These are phyloP conservation scores for Encephalitozoon hellem DNA, from an alignment of 371 early-diverging fungal genomes.

Conservation along the genomic window DNA sequence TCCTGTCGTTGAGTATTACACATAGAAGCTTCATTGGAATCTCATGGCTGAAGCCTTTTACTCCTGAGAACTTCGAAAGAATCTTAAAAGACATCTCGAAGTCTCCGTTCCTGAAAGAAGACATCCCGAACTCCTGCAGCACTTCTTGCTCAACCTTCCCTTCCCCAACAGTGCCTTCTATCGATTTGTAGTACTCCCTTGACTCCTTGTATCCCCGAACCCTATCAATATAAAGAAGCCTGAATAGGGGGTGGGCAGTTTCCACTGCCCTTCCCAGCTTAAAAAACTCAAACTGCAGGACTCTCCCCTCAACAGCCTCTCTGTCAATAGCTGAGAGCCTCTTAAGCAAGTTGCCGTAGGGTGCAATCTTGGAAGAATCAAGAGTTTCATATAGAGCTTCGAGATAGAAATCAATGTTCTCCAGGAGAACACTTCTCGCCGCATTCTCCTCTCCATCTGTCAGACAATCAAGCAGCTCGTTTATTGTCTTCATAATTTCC, in stretches of 20 bases:
- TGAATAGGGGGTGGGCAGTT: conserved; percentile 13
- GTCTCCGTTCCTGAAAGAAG: background rate
- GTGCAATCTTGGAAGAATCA: background rate
- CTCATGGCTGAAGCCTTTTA: background rate
- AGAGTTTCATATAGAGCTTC: conserved; percentile 1
- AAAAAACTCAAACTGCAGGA: conserved; percentile 26
- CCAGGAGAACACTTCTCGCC: background rate
- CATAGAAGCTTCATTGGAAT: conserved; percentile 12
- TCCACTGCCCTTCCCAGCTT: background rate
- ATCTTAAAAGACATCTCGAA: conserved; percentile 12
- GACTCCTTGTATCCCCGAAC: background rate
- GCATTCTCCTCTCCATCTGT: background rate
- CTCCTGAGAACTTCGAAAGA: background rate
- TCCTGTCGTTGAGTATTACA: conserved; percentile 34
- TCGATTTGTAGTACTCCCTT: background rate
- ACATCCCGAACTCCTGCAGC: conserved; percentile 6
- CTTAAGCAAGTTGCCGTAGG: conserved; percentile 2
- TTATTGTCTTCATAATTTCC: conserved; percentile 9
- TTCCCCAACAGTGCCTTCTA: background rate
- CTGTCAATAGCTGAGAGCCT: background rate
- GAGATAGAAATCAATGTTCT: conserved; percentile 24
- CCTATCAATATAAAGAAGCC: conserved; percentile 11
- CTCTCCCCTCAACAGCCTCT: conserved; percentile 1
- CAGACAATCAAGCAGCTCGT: background rate
- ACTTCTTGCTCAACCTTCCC: conserved; percentile 10